These are phyloP conservation scores for Lasiodiplodia citricola DNA, from an alignment of 2,329 filamentous ascomycete genomes.

Conservation along the genomic window DNA sequence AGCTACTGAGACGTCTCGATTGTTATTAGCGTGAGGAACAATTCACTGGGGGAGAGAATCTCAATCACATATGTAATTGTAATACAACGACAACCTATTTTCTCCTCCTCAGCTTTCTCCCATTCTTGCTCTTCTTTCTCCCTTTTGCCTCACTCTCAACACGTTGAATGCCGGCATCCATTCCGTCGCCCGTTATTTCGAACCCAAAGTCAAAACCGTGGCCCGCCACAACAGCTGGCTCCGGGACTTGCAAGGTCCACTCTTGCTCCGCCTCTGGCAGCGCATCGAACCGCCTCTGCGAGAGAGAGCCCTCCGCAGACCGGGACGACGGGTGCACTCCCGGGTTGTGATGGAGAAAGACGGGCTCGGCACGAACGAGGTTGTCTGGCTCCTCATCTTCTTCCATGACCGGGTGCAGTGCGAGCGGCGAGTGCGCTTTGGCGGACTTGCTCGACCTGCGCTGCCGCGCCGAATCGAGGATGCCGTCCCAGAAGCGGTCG, in stretches of 20 bases:
- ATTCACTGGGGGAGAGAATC: not conserved
- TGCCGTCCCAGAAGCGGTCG: slow-evolving; percentile 34
- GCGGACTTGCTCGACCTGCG: slow-evolving; percentile 28
- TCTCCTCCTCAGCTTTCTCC: not conserved
- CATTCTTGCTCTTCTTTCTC: not conserved
- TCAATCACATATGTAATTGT: not conserved
- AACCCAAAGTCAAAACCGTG: slow-evolving; percentile 26
- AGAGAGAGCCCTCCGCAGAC: not conserved
- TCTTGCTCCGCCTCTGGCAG: not conserved
- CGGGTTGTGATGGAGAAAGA: not conserved
- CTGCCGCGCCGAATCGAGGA: slow-evolving; percentile 37
- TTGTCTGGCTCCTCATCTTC: slow-evolving; percentile 13
- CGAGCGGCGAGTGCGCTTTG: slow-evolving; percentile 30
- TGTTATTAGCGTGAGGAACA: too few species aligned
- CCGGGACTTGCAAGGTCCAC: slow-evolving; percentile 1
- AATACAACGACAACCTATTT: not conserved
- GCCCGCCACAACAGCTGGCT: not conserved
- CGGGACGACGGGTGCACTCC: too few species aligned
- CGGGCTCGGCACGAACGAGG: not conserved
- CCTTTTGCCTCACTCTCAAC: not conserved
- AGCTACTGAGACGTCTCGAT: not conserved
- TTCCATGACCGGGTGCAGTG: slow-evolving; percentile 25
- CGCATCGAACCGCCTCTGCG: slow-evolving; percentile 21
- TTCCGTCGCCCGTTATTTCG: not conserved
- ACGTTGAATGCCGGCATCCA: not conserved